phyloP scores from a whole-genome alignment of 768 basidiomycete species.

The Mycena polygramma region DNA sequence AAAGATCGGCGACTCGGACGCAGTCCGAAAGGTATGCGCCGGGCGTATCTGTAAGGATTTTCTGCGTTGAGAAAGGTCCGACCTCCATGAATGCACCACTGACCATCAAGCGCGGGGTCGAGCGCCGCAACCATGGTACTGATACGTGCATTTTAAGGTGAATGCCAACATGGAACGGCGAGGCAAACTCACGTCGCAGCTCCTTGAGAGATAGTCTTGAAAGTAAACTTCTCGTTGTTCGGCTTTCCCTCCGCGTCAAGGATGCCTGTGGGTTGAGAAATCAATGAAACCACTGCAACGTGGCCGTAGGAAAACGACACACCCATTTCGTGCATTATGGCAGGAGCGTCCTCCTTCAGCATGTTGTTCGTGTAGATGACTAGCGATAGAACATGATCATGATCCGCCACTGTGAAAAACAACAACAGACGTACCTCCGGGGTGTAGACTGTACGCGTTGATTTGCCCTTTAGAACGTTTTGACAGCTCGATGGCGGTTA shows the following conservation, averaged over 20 bases:
- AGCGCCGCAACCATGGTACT: conserved; percentile 29
- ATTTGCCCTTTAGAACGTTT: conserved; percentile 11
- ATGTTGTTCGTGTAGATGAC: conserved; percentile 1
- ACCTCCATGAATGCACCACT: no score
- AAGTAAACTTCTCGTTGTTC: no score
- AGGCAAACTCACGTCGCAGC: no score
- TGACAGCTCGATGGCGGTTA: conserved; percentile 25
- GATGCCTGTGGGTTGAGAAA: background rate
- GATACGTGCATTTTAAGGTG: no score
- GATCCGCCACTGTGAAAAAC: background rate
- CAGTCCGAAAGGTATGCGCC: conserved; percentile 18
- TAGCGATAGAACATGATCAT: background rate
- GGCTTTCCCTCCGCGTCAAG: background rate
- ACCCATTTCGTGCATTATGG: background rate
- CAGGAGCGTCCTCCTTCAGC: background rate
- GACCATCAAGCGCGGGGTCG: conserved; percentile 17
- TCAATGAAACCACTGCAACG: background rate
- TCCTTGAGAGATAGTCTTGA: no score
- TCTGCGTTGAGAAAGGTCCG: no score
- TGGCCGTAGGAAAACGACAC: background rate
- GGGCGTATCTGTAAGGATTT: conserved; percentile 1
- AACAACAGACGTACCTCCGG: background rate
- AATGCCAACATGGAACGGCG: conserved; percentile 1
- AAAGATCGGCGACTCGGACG: background rate
- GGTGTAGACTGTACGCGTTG: conserved; percentile 24